Evolutionary conservation across 169 alveolate genomes (phyloP).

Genomic region (Cryptosporidium sp.): DNA sequence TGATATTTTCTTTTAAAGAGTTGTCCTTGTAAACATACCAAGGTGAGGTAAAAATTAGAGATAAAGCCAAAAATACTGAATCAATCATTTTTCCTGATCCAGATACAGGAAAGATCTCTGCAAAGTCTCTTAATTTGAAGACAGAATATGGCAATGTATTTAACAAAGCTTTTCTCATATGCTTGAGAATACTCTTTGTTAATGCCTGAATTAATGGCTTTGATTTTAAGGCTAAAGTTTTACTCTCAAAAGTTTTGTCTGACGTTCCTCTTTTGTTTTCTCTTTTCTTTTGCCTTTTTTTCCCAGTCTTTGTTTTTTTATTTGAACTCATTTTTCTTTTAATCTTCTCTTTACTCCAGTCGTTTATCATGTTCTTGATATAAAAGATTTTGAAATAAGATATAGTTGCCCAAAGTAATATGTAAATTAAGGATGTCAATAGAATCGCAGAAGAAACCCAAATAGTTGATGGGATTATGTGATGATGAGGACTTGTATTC

Average conservation of each 20-base stretch:
- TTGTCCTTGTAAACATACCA: conserved; percentile 55
- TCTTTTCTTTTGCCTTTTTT: background rate
- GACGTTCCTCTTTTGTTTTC: background rate
- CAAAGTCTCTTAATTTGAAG: conserved; percentile 35
- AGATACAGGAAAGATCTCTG: conserved; percentile 33
- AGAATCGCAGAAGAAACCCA: conserved; percentile 5
- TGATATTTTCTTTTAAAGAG: background rate
- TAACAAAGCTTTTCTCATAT: background rate
- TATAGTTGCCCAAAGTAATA: conserved; percentile 17
- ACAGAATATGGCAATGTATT: conserved; percentile 31
- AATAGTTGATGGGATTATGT: conserved; percentile 45
- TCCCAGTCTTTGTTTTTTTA: background rate
- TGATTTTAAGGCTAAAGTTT: background rate
- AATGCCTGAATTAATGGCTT: background rate
- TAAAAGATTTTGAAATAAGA: conserved; percentile 26
- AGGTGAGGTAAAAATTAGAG: conserved; percentile 53
- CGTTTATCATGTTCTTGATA: conserved; percentile 34
- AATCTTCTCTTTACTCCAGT: conserved; percentile 11
- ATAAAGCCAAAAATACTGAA: conserved; percentile 14
- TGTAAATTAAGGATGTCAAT: conserved; percentile 5
- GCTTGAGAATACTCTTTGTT: background rate
- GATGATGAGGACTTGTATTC: conserved; percentile 38
- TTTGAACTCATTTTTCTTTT: background rate
- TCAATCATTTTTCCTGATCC: conserved; percentile 1
- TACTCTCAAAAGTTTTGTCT: background rate